Evolutionary conservation across 2,329 filamentous ascomycete genomes (phyloP).

Genomic region (Fusarium scirpi): DNA sequence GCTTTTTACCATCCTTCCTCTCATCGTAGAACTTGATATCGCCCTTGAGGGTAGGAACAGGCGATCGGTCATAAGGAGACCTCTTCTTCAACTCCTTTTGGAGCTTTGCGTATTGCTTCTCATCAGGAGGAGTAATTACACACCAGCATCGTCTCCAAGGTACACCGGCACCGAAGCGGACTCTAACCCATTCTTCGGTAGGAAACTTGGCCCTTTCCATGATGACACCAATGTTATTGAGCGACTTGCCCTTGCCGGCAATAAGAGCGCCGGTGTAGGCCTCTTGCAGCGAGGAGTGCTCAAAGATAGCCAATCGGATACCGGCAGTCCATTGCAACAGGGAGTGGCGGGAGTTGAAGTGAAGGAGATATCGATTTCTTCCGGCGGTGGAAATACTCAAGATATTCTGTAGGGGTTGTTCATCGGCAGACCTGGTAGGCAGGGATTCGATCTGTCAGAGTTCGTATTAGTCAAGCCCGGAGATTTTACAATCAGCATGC

Average conservation of each 20-base stretch:
- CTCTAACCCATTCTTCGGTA: constrained; percentile 92
- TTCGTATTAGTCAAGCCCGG: constrained; percentile 34
- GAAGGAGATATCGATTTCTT: constrained; percentile 92
- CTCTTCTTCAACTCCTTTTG: constrained; percentile 87
- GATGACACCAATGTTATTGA: constrained; percentile 92
- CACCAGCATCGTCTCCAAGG: constrained; percentile 98
- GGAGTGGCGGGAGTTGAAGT: constrained; percentile 95
- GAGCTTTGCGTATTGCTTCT: constrained; percentile 88
- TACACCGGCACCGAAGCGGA: constrained; percentile 94
- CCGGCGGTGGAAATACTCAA: constrained; percentile 95
- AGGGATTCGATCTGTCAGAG: constrained; percentile 82
- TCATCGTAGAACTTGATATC: constrained; percentile 96
- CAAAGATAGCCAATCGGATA: constrained; percentile 93
- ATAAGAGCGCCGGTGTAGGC: constrained; percentile 96
- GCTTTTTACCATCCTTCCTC: constrained; percentile 79
- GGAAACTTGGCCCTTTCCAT: constrained; percentile 83
- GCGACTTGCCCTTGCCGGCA: constrained; percentile 87
- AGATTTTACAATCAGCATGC: neutral
- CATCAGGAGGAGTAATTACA: constrained; percentile 90
- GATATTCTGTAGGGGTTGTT: constrained; percentile 91
- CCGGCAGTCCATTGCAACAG: constrained; percentile 95
- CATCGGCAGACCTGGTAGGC: constrained; percentile 80
- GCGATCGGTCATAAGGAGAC: constrained; percentile 82
- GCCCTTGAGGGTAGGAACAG: constrained; percentile 77
- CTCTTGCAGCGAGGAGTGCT: constrained; percentile 92